Percentiles rank a stretch among this genome's conserved stretches.
These are phyloP conservation scores for Prillingera fragicola DNA, from an alignment of 1,284 basidiomycete species.

Conservation along the genomic window DNA sequence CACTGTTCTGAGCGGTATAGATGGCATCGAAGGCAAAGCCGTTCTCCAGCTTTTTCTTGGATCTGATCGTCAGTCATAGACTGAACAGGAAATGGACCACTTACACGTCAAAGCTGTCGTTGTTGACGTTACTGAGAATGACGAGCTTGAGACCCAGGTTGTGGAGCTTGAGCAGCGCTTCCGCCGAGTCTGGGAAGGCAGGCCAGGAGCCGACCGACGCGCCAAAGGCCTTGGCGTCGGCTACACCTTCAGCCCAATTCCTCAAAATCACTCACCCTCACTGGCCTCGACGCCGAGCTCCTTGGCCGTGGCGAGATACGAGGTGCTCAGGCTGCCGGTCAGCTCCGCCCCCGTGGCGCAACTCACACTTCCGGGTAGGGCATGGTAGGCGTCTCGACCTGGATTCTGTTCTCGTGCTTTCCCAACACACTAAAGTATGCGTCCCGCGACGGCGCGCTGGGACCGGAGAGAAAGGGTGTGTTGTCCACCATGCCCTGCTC, in stretches of 20 bases:
- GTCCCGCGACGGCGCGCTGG: constrained; percentile 16
- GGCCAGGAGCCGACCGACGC: constrained; percentile 29
- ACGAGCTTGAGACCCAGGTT: constrained; percentile 26
- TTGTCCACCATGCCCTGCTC: constrained; percentile 27
- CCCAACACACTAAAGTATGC: constrained; percentile 22
- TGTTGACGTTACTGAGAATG: constrained; percentile 36
- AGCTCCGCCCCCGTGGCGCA: neutral
- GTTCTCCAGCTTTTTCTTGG: constrained; percentile 28
- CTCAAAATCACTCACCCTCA: neutral
- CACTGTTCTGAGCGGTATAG: constrained; percentile 34
- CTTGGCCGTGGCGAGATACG: constrained; percentile 10
- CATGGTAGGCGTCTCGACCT: constrained; percentile 25
- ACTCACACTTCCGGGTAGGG: constrained; percentile 32
- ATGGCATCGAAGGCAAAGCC: constrained; percentile 28
- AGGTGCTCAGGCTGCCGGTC: constrained; percentile 10
- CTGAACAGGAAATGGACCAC: neutral
- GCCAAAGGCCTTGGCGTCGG: constrained; percentile 25
- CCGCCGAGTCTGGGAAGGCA: constrained; percentile 32
- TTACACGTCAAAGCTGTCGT: constrained; percentile 25
- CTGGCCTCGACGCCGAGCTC: constrained; percentile 10
- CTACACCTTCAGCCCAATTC: constrained; percentile 9
- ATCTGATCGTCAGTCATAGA: constrained; percentile 8
- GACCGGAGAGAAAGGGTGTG: constrained; percentile 18
- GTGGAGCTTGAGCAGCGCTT: constrained; percentile 24
- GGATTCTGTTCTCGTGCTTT: constrained; percentile 22